phyloP scores from a whole-genome alignment of 345 rosid species.

The Camelina laxa region DNA sequence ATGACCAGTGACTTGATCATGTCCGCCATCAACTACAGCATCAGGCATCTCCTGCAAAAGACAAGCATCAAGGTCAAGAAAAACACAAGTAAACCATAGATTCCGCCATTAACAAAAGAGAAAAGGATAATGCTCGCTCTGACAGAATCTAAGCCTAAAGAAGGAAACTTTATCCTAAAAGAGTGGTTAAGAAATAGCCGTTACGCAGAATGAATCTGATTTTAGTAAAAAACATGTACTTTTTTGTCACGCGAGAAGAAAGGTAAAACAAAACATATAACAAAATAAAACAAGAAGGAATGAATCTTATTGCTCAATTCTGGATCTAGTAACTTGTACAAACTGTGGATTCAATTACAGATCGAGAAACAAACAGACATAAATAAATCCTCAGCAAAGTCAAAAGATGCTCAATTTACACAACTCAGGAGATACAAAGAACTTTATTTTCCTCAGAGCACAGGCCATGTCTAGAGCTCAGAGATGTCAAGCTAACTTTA shows the following conservation, averaged over 20 bases:
- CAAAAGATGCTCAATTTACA: conserved; percentile 24
- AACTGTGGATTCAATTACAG: conserved; percentile 15
- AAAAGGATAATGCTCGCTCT: conserved; percentile 24
- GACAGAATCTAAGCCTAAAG: conserved; percentile 25
- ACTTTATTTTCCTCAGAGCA: neutral
- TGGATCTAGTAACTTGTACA: conserved; percentile 33
- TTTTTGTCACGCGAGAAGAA: conserved; percentile 31
- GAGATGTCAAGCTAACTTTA: too few relatives aligned
- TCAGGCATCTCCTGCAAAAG: conserved; percentile 72
- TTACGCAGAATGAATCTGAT: conserved; percentile 30
- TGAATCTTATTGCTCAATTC: conserved; percentile 14
- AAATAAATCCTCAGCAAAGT: neutral
- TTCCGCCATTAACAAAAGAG: neutral
- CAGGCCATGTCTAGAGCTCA: conserved; percentile 6
- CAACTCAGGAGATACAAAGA: neutral
- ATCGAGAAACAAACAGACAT: neutral
- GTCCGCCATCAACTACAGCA: conserved; percentile 60
- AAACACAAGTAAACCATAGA: conserved; percentile 6
- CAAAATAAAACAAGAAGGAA: neutral
- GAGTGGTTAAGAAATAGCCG: conserved; percentile 32
- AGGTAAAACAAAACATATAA: neutral
- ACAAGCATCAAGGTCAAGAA: conserved; percentile 15
- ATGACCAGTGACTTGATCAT: conserved; percentile 85
- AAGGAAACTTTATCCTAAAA: conserved; percentile 30
- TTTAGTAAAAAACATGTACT: conserved; percentile 6